Base-by-base conservation (phyloP, 371 early-diverging fungal species). In the Mucor sp. region DNA sequence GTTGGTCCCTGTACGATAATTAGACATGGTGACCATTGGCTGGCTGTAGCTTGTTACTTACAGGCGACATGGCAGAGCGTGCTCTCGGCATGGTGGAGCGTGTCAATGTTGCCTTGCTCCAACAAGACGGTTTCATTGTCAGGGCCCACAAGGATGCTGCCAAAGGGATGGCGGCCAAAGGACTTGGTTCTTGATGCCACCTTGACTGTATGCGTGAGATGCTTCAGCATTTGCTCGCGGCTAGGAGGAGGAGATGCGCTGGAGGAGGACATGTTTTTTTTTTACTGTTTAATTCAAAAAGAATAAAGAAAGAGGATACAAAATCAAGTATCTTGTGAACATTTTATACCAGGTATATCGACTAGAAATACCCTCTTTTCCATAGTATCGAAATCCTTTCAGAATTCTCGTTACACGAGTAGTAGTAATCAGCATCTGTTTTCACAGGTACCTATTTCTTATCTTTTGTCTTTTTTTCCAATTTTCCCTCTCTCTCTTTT, bases 121-220 rank as follows among this genome's bases (percentile, higher is more conserved):
- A 69, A 43, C 14, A 74, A 50, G 6, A 77, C 58, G 21, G 65
- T 65, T 44, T 70, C 57, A 41, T 67, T 64, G 17, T 77, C 72
- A 14, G 74, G 71, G 23, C 71, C 71, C 9, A 77, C 74, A 2
- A 77, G 59, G 17, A 71, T 66, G 19, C 67, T 47, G 2, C 77
- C 77, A 68, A 77, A 74, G 17, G 77, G 77, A 63, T 77, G 77
- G 8, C 65, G 63, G 12, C 72, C 72, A 35, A 74, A 43, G 0
- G 53, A 27, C 41, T 44, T 66, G 19, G 72, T 66, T 28, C 74
- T 74, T 19, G 50, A 21, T 9, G 77, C 74, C 7, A 77, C 66
- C 23, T 71, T 44, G 12, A 77, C 63, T 2, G 70, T 62, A 14
- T 55, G 71, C 0, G 60, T 59, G 8, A 77, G 62, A 32, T 69